Base-by-base conservation (phyloP, 1,284 basidiomycete genomes). In the Marasmius oreades region DNA sequence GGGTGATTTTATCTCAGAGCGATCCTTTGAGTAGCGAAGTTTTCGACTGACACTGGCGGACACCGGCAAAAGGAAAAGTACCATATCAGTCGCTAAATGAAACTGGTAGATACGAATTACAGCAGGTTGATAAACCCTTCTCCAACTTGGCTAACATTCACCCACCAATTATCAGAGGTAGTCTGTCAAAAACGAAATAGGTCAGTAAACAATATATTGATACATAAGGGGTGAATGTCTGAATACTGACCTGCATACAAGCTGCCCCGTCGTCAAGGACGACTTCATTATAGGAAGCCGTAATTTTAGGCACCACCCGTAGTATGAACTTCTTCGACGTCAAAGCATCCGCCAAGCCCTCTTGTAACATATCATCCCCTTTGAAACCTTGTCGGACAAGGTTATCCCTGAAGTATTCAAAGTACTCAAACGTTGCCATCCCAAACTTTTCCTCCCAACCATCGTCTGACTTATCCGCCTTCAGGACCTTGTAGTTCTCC, bases 331-430 rank as follows among this genome's bases (percentile, higher is more conserved):
- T 72, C 60, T 71, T 73, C 33, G 67, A 64, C 3, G 63, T 44
- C 23, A 71, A 55, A 5, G 58, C 62, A 52, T 75, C 71, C 16
- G 61, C 63, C 43, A 75, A 64, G 16, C 72, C 70, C 63, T 75
- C 72, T 53, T 72, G 72, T 24, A 74, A 57, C 69, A 75, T 10
- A 1, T 71, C 68, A 47, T 73, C 72, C 7, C 63, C 65, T 47
- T 68, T 66, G 61, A 74, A 73, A 10, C 69, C 71, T 53, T 72
- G 66, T 10, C 46, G 48, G 22, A 63, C 60, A 33, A 73, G 53
- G 54, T 71, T 65, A 34, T 56, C 52, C 58, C 67, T 67, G 33
- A 73, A 48, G 5, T 69, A 69, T 23, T 68, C 62, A 53, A 62
- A 62, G 55, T 63, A 61, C 8, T 34, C 44, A 34, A 55, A 37